A percentile compares a stretch with the other conserved stretches of the same genome.
These are phyloP conservation scores for Rhizophagus sp. DNA, from an alignment of 192 early-diverging fungal species.

Conservation along the genomic window DNA sequence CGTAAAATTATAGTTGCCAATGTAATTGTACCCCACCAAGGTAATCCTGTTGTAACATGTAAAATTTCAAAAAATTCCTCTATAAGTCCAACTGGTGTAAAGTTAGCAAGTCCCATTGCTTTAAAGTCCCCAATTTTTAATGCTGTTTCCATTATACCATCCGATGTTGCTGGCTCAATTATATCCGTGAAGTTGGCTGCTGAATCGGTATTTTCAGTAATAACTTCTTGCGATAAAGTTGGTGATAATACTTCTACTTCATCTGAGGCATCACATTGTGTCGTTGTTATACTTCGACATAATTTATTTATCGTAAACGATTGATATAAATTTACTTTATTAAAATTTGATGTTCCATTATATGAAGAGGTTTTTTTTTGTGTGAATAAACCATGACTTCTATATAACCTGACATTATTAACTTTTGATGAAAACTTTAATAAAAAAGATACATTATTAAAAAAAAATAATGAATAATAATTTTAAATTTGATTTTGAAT, in stretches of 20 bases:
- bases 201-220: background rate
- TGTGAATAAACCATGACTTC: background rate
- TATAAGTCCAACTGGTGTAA: slow-evolving; percentile 68
- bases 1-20: slow-evolving; percentile 68
- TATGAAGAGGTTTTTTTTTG: background rate
- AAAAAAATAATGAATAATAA: background rate
- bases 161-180: background rate
- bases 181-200: background rate
- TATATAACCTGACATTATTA: background rate
- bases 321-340: background rate
- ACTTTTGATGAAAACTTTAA: background rate
- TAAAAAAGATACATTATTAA: background rate
- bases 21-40: slow-evolving; percentile 94
- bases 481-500: background rate
- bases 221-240: background rate
- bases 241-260: background rate
- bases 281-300: background rate
- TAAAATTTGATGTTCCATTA: background rate
- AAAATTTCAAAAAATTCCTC: slow-evolving; percentile 76
- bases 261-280: background rate
- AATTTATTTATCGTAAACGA: background rate
- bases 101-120: slow-evolving; percentile 74
- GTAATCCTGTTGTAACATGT: slow-evolving; percentile 80
- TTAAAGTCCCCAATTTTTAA: slow-evolving; percentile 87
- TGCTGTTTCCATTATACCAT: slow-evolving; percentile 48